Evolutionary conservation across 2,329 filamentous ascomycete genomes (phyloP).

Genomic region (Lasiodiplodia hormozganensis): DNA sequence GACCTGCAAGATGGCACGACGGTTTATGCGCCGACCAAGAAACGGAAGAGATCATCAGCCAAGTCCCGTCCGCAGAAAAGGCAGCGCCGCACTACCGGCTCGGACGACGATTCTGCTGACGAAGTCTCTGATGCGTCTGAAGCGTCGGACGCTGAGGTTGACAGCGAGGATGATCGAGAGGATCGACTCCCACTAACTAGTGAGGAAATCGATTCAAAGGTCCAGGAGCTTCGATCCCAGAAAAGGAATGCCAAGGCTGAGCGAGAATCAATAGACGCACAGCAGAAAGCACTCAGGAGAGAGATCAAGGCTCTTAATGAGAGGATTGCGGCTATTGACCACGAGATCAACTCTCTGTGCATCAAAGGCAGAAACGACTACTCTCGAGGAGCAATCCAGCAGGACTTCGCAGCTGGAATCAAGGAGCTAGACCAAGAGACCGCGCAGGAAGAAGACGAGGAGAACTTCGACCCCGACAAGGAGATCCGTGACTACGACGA

Average conservation of each 20-base stretch:
- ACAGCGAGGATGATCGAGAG: constrained; percentile 34
- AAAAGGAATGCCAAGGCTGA: constrained; percentile 52
- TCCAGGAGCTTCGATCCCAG: constrained; percentile 51
- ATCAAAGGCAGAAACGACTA: constrained; percentile 65
- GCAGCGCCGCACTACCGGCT: constrained; percentile 29
- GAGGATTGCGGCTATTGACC: constrained; percentile 42
- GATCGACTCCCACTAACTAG: constrained; percentile 48
- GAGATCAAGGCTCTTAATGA: constrained; percentile 40
- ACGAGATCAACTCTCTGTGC: constrained; percentile 50
- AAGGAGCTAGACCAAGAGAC: constrained; percentile 66
- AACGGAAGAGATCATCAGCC: constrained; percentile 45
- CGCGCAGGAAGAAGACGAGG: constrained; percentile 60
- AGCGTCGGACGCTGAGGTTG: background rate
- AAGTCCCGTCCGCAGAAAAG: constrained; percentile 33
- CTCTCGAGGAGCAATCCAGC: constrained; percentile 61
- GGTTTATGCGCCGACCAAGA: constrained; percentile 49
- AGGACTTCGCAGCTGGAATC: constrained; percentile 66
- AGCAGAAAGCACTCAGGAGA: constrained; percentile 42
- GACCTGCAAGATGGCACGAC: constrained; percentile 50
- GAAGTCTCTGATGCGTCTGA: constrained; percentile 34
- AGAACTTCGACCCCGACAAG: constrained; percentile 61
- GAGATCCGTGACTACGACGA: constrained; percentile 65
- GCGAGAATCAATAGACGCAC: constrained; percentile 36
- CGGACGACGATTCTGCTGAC: constrained; percentile 34
- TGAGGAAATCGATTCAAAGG: constrained; percentile 50